phyloP scores from a whole-genome alignment of 768 basidiomycete species.

The Rhodotorula graminis region DNA sequence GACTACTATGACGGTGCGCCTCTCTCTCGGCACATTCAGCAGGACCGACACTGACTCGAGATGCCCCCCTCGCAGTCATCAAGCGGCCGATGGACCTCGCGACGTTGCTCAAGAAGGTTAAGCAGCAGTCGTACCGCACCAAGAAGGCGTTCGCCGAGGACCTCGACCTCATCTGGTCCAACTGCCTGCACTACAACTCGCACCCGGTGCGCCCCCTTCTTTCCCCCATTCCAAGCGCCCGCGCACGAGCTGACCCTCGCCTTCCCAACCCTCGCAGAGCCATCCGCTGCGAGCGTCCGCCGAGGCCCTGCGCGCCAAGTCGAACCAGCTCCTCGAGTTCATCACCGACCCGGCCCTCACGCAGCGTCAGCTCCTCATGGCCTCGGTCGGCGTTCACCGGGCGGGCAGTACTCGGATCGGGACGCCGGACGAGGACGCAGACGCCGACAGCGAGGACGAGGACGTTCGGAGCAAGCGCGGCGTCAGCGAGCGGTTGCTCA shows the following conservation, averaged over 20 bases:
- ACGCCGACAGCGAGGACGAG: slow-evolving; percentile 35
- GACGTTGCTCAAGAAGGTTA: slow-evolving; percentile 89
- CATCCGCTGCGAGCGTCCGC: slow-evolving; percentile 84
- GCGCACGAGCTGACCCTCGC: not conserved
- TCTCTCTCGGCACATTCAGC: not conserved
- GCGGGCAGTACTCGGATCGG: slow-evolving; percentile 15
- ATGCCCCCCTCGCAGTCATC: slow-evolving; percentile 60
- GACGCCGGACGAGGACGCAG: slow-evolving; percentile 34
- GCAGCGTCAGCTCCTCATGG: slow-evolving; percentile 16
- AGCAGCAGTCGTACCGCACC: slow-evolving; percentile 71
- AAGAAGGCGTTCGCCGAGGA: slow-evolving; percentile 92
- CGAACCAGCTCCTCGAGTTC: slow-evolving; percentile 76
- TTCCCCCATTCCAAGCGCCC: not conserved
- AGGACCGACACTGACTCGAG: not conserved
- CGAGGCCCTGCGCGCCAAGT: slow-evolving; percentile 71
- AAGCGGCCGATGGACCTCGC: slow-evolving; percentile 90
- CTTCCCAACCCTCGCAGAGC: slow-evolving; percentile 52
- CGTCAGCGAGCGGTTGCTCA: slow-evolving; percentile 19
- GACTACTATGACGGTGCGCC: slow-evolving; percentile 85
- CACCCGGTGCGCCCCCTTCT: slow-evolving; percentile 62
- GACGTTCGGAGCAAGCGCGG: slow-evolving; percentile 19
- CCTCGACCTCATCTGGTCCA: slow-evolving; percentile 93
- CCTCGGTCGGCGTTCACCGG: not conserved
- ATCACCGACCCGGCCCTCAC: slow-evolving; percentile 65
- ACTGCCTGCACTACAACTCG: slow-evolving; percentile 88